Base-by-base conservation (phyloP, 225 moss, liverwort and hornwort species). In the Asterella californica region DNA sequence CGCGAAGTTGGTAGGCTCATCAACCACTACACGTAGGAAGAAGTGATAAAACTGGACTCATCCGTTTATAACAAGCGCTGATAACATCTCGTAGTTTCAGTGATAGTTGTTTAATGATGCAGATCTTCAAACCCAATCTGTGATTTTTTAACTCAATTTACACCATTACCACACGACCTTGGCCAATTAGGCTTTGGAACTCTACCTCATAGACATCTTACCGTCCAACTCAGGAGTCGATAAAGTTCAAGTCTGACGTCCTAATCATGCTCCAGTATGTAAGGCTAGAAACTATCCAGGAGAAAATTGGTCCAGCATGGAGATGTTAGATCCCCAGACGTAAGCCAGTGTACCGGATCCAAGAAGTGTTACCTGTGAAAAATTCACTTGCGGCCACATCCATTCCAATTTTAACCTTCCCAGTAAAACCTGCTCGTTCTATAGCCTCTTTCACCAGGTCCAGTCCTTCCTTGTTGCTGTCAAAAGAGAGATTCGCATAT, bases 301-400 rank as follows among this genome's bases (percentile, higher is more conserved):
- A 68, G 11, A 5, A 9, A 6, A 70, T 70, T 37, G 22, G 38
- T 21, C 37, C 3, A 68, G 19, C 15, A 22, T 2, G 10, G 18
- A 15, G 15, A 70, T 34, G 65, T 45, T 42, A 22, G 1, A 25
- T 45, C 45, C 36, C n/a, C 19, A 50, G 29, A 32, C 6, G 1
- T 15, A 75, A 55, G 55, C 34, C 33, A 10, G 9, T 11, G 34
- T 36, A 55, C 2, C 18, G 18, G 25, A 37, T 29, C 32, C 6
- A 21, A 12, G 4, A 33, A 36, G 61, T 11, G 64, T 52, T 78
- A 84, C 90, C 79, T 68, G 96, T 94, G 76, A 85, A 86, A 78
- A 96, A 96, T 87, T 96, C 96, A 85, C 96, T 96, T 66, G 96
- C 96, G 57, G 96, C 96, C 79, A 94, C 96, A 84, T 96, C 96